Evolutionary conservation across 2,329 filamentous ascomycete genomes (phyloP), one percentile per base, ranked within the genome.

Genomic region (Lojkania enalia): DNA sequence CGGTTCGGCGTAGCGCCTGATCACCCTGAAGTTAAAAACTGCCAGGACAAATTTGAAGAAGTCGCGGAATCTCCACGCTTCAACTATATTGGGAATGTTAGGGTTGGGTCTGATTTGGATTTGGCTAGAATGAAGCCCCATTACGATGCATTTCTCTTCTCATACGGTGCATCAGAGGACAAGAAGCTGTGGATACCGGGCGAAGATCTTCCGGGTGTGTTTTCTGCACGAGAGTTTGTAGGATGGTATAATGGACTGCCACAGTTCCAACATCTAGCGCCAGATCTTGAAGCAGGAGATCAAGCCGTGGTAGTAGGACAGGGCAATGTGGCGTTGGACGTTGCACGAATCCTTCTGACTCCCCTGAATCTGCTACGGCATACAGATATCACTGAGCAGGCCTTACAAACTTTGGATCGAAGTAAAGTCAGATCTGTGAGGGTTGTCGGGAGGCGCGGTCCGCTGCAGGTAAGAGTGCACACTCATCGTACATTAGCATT

Each of bases 21-120:
- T 67, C 94, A 99, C 71, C 92, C 94, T 0, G 92, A 99, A 74
- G 94, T 99, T 56, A 99, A 99, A 90, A 97, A 96, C 66, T 97
- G 92, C 67, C 86, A 95, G 74, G 89, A 94, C 12, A 96, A 90
- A 60, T 96, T 99, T 60, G 84, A 87, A 52, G 87, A 96, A 65
- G 87, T 97, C 29, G 94, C 92, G 1, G 77, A 80, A 21, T 91
- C 87, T 2, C 81, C 87, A 1, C 82, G 85, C 41, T 97, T 97
- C 72, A 89, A 85, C 40, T 99, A 96, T 65, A 78, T 96, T 35
- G 94, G 94, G 44, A 99, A 99, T 63, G 80, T 95, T 33, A 81
- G 87, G 4, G 79, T 99, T 39, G 92, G 91, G 7, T 76, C 77
- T 31, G 71, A 76, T 46, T 74, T 97, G 2, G 83, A 87, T 3